These are phyloP conservation scores for Aspergillus puulaauensis DNA, from an alignment of 2,329 filamentous ascomycete species.

Conservation along the genomic window DNA sequence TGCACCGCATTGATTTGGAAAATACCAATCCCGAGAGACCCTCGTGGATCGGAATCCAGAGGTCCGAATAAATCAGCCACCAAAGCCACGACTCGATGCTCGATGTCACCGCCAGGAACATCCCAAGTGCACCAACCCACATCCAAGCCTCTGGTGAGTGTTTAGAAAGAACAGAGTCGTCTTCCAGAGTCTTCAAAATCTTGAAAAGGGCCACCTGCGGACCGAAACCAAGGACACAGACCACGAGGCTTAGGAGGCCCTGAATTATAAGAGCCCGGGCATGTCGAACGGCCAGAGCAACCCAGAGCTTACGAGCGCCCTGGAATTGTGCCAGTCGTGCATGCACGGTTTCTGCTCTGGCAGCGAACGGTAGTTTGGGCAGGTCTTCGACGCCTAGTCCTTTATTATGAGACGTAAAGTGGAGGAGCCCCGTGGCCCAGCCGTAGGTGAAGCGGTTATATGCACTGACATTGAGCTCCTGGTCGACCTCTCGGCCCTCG, in stretches of 20 bases:
- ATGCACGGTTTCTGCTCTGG: constrained; percentile 54
- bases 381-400: constrained; percentile 64
- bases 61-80: constrained; percentile 64
- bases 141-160: constrained; percentile 60
- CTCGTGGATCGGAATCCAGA: constrained; percentile 66
- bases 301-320: constrained; percentile 53
- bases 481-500: constrained; percentile 61
- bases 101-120: constrained; percentile 54
- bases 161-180: constrained; percentile 44
- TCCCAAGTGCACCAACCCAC: constrained; percentile 66
- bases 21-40: constrained; percentile 73
- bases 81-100: constrained; percentile 66
- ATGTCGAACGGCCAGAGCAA: constrained; percentile 60
- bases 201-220: constrained; percentile 69
- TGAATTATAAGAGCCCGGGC: constrained; percentile 58
- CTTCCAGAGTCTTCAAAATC: constrained; percentile 65
- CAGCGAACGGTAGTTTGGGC: constrained; percentile 58
- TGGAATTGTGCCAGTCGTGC: constrained; percentile 43
- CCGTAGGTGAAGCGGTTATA: constrained; percentile 64
- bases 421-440: constrained; percentile 61
- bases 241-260: constrained; percentile 55
- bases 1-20: constrained; percentile 72
- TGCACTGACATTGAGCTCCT: constrained; percentile 60
- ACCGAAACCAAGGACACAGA: constrained; percentile 62
- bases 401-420: constrained; percentile 56